Conservation (phyloP, 2,329 filamentous ascomycete genomes). For the Diplodia sapinea region DNA sequence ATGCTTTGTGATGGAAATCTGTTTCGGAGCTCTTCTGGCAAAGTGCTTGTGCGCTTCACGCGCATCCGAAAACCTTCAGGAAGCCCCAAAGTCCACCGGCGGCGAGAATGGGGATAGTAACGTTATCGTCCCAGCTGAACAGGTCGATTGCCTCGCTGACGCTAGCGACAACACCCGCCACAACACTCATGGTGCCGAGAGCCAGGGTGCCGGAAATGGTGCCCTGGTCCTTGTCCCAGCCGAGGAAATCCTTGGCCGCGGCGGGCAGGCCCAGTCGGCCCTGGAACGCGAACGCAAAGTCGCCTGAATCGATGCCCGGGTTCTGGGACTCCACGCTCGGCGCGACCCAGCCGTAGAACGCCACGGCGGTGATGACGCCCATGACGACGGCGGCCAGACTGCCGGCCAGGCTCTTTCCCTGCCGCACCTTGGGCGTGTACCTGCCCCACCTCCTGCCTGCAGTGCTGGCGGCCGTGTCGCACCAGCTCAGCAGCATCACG, state of each 20-base stretch:
- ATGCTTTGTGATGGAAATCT: background rate
- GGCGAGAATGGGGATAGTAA: conserved; percentile 93
- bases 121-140: conserved; percentile 95
- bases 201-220: conserved; percentile 74
- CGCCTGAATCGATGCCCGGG: conserved; percentile 45
- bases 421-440: conserved; percentile 83
- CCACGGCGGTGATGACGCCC: conserved; percentile 79
- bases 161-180: conserved; percentile 87
- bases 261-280: conserved; percentile 74
- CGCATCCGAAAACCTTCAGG: conserved; percentile 76
- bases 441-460: conserved; percentile 88
- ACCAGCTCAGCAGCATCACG: conserved; percentile 93
- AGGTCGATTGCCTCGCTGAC: conserved; percentile 89
- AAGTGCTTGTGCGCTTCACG: background rate
- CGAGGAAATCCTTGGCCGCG: conserved; percentile 63
- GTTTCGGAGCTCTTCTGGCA: background rate
- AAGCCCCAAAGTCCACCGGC: conserved; percentile 90
- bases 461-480: conserved; percentile 94
- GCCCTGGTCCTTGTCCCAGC: conserved; percentile 63
- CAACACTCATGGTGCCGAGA: conserved; percentile 79
- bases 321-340: conserved; percentile 52
- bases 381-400: conserved; percentile 82
- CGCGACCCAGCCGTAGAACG: conserved; percentile 88
- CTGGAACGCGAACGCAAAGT: conserved; percentile 78
- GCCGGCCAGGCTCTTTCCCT: conserved; percentile 90